Evolutionary conservation across 805 yeast species (phyloP).

Genomic region (Starmerella bacillaris): DNA sequence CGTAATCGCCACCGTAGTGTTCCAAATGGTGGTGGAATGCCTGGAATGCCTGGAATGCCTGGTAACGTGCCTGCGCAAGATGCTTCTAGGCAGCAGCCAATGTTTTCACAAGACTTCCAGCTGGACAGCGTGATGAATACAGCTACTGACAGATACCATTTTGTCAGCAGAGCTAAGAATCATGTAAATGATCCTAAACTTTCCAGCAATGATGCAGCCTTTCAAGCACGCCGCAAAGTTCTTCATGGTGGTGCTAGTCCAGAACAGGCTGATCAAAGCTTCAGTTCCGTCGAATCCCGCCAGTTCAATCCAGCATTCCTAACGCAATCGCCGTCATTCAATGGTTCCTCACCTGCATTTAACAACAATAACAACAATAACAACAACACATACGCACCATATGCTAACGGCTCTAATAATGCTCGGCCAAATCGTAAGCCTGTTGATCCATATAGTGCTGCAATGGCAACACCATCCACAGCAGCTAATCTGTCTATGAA

Average conservation of each 20-base stretch:
- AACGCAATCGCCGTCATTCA: too few relatives aligned
- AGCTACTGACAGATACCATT: conserved; percentile 20
- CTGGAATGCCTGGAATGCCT: too few relatives aligned
- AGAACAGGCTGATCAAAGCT: too few relatives aligned
- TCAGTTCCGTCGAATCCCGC: too few relatives aligned
- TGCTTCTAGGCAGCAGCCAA: conserved; percentile 1
- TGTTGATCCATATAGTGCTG: too few relatives aligned
- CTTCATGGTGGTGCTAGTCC: conserved; percentile 9
- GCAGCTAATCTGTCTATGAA: neutral
- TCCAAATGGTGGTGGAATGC: conserved; percentile 3
- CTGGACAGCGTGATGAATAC: conserved; percentile 18
- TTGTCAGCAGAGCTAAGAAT: conserved; percentile 13
- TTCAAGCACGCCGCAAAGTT: conserved; percentile 10
- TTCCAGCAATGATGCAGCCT: conserved; percentile 13
- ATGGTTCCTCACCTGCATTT: too few relatives aligned
- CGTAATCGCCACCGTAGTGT: conserved; percentile 14
- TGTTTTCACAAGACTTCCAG: conserved; percentile 22
- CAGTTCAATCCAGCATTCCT: too few relatives aligned
- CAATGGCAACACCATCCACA: too few relatives aligned
- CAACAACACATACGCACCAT: neutral
- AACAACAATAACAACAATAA: neutral
- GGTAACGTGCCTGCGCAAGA: conserved; percentile 1
- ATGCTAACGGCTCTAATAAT: too few relatives aligned
- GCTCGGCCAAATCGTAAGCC: too few relatives aligned
- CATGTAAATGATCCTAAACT: conserved; percentile 9